Base-by-base conservation (phyloP, 495 filamentous ascomycete genomes). In the Aspergillus sclerotioniger region DNA sequence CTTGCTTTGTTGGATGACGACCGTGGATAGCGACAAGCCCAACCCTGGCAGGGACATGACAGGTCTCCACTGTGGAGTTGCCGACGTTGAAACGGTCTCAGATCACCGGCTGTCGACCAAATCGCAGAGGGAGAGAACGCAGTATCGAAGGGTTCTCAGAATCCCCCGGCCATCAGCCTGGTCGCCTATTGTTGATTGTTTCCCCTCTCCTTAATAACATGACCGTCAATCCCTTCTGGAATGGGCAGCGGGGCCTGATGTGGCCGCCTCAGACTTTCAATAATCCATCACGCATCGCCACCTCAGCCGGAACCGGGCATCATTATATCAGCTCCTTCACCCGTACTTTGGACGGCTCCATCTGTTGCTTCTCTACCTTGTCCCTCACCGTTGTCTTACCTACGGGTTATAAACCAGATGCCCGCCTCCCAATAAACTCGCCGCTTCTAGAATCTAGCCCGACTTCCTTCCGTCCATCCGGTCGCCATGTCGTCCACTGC, bases 181-280 rank as follows among this genome's bases (percentile, higher is more conserved):
- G 5, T 41, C 37, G 13, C n/a, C 33, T 35, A 9, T 35, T 9
- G 33, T 35, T 15, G 3, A 9, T 35, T 9, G 33, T 35, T 15
- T 19, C 13, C 15, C 52, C 25, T 8, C 17, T 46, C 21, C 25
- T 41, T 28, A n/a, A 56, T 49, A 44, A 59, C 54, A 61, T 35
- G 51, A 33, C 12, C 28, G 59, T 31, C 63, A 61, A 64, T 64
- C 59, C 59, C 50, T 62, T 55, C 63, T 60, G 48, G 51, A 65
- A 60, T 37, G 28, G 29, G 54, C 20, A 52, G 58, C 45, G 52
- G 56, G 52, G 47, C 61, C 46, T 50, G 1, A 32, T 32, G n/a
- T n/a, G 15, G 21, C 13, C 47, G 9, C 31, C 21, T 8, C 28
- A 15, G 8, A 32, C 44, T 10, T 46, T 20, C 21, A 39, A 37